phyloP scores from a whole-genome alignment of 805 yeast genomes.

The Metschnikowia proteae region DNA sequence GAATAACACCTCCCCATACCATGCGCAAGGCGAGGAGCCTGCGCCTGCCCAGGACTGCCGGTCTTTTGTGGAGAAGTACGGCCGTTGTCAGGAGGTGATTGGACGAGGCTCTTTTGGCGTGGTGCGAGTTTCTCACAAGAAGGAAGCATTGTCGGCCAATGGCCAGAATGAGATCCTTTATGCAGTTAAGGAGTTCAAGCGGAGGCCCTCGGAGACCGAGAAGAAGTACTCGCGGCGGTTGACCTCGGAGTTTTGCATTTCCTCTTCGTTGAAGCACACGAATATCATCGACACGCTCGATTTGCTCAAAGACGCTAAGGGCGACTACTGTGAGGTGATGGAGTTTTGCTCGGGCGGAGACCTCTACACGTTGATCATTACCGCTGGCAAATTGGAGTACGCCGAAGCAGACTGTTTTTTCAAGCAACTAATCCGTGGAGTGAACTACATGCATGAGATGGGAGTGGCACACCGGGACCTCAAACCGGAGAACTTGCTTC shows the following conservation, averaged over 20 bases:
- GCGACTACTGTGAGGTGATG: slow-evolving; percentile 82
- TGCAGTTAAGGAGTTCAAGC: slow-evolving; percentile 86
- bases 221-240: slow-evolving; percentile 67
- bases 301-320: slow-evolving; percentile 73
- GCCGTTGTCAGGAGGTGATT: slow-evolving; percentile 89
- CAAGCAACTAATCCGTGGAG: slow-evolving; percentile 80
- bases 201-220: slow-evolving; percentile 56
- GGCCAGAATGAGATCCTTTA: slow-evolving; percentile 48
- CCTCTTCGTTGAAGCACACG: slow-evolving; percentile 70
- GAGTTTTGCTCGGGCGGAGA: slow-evolving; percentile 84
- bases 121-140: slow-evolving; percentile 82
- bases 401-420: slow-evolving; percentile 88
- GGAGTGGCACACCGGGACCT: slow-evolving; percentile 89
- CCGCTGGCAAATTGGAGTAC: slow-evolving; percentile 74
- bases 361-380: slow-evolving; percentile 66
- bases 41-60: slow-evolving; percentile 34
- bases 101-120: slow-evolving; percentile 95
- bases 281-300: slow-evolving; percentile 78
- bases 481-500: slow-evolving; percentile 79
- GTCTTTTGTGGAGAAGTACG: slow-evolving; percentile 83
- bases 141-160: slow-evolving; percentile 20
- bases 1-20: slow-evolving; percentile 25
- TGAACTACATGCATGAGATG: slow-evolving; percentile 82
- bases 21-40: slow-evolving; percentile 18
- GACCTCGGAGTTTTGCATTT: slow-evolving; percentile 79